Percentiles rank a stretch among this genome's conserved stretches.
Evolutionary conservation across 139 green algal species (phyloP).

Genomic region (Gonium pectorale): DNA sequence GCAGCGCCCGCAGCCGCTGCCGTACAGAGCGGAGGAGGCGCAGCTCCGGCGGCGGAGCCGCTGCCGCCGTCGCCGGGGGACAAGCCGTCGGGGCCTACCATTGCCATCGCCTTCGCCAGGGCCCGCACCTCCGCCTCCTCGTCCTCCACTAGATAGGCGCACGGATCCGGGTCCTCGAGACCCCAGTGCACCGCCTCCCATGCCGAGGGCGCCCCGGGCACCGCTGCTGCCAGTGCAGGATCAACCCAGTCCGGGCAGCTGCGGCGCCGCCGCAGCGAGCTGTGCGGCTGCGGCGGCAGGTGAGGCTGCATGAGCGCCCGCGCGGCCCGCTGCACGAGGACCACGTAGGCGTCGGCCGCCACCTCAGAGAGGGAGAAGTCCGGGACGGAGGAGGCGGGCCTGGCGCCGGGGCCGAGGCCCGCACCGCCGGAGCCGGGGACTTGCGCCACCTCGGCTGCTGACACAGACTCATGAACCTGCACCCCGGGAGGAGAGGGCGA

Average conservation of each 20-base stretch:
- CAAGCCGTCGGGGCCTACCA: background rate
- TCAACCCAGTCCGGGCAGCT: too few species aligned
- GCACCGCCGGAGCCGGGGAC: too few species aligned
- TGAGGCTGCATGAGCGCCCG: background rate
- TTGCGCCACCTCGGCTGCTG: too few species aligned
- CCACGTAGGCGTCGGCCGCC: constrained; percentile 12
- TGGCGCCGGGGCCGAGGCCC: background rate
- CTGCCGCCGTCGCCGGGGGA: background rate
- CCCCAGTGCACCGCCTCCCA: too few species aligned
- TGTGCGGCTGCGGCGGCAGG: constrained; percentile 7
- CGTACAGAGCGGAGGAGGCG: too few species aligned
- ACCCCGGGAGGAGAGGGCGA: too few species aligned
- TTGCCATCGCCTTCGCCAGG: background rate
- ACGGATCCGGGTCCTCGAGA: too few species aligned
- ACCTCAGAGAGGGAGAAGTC: background rate
- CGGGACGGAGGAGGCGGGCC: background rate
- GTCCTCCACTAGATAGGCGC: too few species aligned
- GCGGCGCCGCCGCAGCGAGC: background rate
- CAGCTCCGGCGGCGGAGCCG: background rate
- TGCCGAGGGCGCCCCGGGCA: too few species aligned
- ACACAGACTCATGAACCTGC: too few species aligned
- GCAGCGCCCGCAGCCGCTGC: too few species aligned
- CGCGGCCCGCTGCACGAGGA: constrained; percentile 1
- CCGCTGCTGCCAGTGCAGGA: too few species aligned
- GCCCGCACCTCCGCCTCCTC: background rate